Percentiles rank a stretch among this genome's conserved stretches.
Conservation (phyloP, 345 rosid genomes). For the Alliaria petiolata region DNA sequence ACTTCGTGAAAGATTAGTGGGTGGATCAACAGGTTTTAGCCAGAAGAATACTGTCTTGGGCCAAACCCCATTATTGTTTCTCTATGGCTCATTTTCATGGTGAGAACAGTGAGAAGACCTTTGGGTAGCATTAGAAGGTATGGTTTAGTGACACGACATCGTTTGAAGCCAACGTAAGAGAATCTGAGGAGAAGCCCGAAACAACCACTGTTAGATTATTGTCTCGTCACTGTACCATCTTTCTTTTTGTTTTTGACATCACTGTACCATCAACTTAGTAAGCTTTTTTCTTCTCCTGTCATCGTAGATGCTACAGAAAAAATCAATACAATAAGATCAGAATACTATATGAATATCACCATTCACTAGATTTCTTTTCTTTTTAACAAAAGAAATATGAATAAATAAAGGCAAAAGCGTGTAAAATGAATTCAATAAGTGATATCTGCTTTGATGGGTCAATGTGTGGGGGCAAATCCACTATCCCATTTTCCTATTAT, state of each 20-base stretch:
- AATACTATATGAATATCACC: background rate
- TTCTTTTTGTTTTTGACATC: background rate
- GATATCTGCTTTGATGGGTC: slow-evolving; percentile 23
- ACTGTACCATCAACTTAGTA: slow-evolving; percentile 15
- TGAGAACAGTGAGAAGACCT: background rate
- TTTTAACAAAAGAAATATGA: background rate
- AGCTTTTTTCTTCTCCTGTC: background rate
- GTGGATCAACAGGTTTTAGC: background rate
- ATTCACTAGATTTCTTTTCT: background rate
- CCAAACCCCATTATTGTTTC: background rate
- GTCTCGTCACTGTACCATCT: slow-evolving; percentile 1
- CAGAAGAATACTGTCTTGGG: background rate
- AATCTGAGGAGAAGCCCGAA: slow-evolving; percentile 3
- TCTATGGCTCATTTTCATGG: background rate
- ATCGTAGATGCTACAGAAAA: background rate
- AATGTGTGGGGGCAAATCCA: slow-evolving; percentile 27
- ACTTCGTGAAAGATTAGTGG: slow-evolving; percentile 37
- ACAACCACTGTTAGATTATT: background rate
- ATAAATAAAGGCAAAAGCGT: slow-evolving; percentile 19
- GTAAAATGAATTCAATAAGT: slow-evolving; percentile 21
- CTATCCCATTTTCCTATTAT: slow-evolving; percentile 18
- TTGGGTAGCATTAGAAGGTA: no score
- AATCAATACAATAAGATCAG: slow-evolving; percentile 4
- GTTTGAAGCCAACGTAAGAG: background rate
- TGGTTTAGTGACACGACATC: background rate